Conservation (phyloP, 2,329 filamentous ascomycete species). For the Sporothrix phasma region DNA sequence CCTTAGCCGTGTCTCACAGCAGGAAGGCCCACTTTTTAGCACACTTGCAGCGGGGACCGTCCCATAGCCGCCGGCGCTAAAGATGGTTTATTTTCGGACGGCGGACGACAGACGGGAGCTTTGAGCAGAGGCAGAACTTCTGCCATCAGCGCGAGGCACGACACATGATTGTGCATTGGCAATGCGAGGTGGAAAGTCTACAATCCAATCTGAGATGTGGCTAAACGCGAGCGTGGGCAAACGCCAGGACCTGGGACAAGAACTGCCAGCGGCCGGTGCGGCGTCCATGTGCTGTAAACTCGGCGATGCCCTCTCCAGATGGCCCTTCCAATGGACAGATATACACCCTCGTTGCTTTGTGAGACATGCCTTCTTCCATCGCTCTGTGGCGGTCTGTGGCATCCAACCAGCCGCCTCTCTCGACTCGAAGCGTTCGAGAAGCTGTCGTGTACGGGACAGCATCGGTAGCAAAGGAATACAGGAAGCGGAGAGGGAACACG, state of each 20-base stretch:
- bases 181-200: no score
- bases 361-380: neutral
- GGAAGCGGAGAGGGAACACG: neutral
- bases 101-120: neutral
- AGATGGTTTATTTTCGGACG: constrained; percentile 6
- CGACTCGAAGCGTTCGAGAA: neutral
- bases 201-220: neutral
- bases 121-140: neutral
- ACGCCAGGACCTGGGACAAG: neutral
- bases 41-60: neutral
- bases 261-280: constrained; percentile 5
- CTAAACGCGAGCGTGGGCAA: neutral
- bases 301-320: no score
- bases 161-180: neutral
- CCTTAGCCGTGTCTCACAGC: neutral
- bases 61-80: constrained; percentile 16
- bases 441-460: neutral
- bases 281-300: no score
- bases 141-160: neutral
- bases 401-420: neutral
- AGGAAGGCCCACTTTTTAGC: neutral
- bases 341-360: no score
- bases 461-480: neutral
- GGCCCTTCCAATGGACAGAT: no score
- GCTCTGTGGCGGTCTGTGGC: neutral